These are phyloP conservation scores for Cafeteria roenbergensis DNA, from an alignment of 108 stramenopile species.

Conservation along the genomic window DNA sequence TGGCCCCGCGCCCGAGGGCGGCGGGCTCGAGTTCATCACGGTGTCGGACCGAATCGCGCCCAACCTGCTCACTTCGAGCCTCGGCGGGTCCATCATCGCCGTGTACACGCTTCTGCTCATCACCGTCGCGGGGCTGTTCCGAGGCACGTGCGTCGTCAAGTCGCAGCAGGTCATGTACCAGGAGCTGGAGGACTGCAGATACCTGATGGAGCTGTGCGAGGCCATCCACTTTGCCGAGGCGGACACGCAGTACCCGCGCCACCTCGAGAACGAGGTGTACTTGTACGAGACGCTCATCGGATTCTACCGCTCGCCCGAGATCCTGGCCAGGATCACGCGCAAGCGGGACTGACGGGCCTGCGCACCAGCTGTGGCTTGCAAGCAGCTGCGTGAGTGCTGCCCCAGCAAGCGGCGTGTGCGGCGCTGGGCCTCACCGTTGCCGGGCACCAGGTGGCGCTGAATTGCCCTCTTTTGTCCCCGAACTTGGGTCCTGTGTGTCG, in stretches of 20 bases:
- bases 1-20: too few relatives aligned
- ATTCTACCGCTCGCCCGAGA: not conserved
- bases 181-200: not conserved
- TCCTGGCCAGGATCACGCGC: not conserved
- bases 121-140: not conserved
- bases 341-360: too few relatives aligned
- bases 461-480: too few relatives aligned
- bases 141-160: not conserved
- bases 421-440: too few relatives aligned
- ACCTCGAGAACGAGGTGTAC: not conserved
- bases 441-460: too few relatives aligned
- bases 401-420: too few relatives aligned
- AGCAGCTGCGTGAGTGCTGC: too few relatives aligned
- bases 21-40: too few relatives aligned
- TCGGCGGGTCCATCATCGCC: not conserved
- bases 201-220: not conserved
- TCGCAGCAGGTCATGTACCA: not conserved
- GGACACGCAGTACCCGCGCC: not conserved
- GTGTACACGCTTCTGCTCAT: not conserved
- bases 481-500: too few relatives aligned
- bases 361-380: too few relatives aligned
- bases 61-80: not conserved
- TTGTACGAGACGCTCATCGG: not conserved
- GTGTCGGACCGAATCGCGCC: not conserved
- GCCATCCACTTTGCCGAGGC: not conserved